Conservation (phyloP, 176 grass and related monocot genomes). For the Paspalum notatum region DNA sequence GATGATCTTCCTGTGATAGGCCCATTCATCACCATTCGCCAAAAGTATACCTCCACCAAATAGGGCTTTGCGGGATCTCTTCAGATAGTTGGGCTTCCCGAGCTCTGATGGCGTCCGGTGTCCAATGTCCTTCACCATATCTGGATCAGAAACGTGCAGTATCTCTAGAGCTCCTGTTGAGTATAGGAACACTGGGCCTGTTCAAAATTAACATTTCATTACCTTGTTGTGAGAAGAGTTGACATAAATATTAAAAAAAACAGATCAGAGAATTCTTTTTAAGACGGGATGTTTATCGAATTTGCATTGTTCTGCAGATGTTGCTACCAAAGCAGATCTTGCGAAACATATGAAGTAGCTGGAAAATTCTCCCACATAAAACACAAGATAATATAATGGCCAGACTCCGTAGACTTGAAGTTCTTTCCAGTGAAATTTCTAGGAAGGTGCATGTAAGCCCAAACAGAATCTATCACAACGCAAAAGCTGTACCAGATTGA, state of each 20-base stretch:
- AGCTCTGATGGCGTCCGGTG: conserved; percentile 59
- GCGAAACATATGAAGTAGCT: neutral
- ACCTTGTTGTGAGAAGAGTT: neutral
- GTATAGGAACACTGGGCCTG: conserved; percentile 66
- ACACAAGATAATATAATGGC: neutral
- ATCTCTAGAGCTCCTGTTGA: conserved; percentile 58
- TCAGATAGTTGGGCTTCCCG: conserved; percentile 57
- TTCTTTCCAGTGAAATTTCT: neutral
- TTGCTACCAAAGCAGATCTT: neutral
- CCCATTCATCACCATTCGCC: conserved; percentile 60
- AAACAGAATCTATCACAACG: neutral
- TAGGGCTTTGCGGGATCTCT: conserved; percentile 58
- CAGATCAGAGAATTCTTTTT: neutral
- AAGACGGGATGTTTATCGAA: neutral
- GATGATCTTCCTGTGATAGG: conserved; percentile 67
- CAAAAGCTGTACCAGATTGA: too few species aligned
- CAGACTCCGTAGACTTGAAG: too few species aligned
- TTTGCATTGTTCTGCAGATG: neutral
- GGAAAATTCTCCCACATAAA: neutral
- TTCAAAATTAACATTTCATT: neutral
- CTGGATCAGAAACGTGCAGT: conserved; percentile 58
- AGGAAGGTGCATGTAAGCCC: neutral
- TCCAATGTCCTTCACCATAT: conserved; percentile 59
- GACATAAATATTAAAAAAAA: neutral
- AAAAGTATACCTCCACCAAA: conserved; percentile 59